Evolutionary conservation across 2,329 filamentous ascomycete genomes (phyloP).

Genomic region (Nemania diffusa): DNA sequence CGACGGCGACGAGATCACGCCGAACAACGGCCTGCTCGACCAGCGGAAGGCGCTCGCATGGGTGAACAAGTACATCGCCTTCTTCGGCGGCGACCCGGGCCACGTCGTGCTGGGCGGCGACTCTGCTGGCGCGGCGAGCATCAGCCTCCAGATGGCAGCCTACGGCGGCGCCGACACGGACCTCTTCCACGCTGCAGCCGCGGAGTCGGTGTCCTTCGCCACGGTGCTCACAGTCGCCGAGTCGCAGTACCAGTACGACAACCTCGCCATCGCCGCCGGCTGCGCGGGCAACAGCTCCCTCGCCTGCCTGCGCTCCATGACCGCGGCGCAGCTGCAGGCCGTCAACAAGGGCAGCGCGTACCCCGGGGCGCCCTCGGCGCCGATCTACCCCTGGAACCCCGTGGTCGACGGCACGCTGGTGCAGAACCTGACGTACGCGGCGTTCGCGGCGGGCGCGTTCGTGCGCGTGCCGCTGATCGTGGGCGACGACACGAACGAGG

Average conservation of each 20-base stretch:
- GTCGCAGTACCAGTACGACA: slow-evolving; percentile 64
- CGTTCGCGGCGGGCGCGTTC: slow-evolving; percentile 61
- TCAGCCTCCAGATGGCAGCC: slow-evolving; percentile 71
- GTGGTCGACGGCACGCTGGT: slow-evolving; percentile 66
- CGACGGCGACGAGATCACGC: slow-evolving; percentile 63
- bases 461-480: slow-evolving; percentile 65
- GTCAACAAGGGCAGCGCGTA: slow-evolving; percentile 56
- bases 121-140: slow-evolving; percentile 73
- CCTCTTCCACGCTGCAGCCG: slow-evolving; percentile 63
- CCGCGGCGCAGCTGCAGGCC: slow-evolving; percentile 55
- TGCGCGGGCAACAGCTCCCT: slow-evolving; percentile 55
- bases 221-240: slow-evolving; percentile 58
- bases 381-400: slow-evolving; percentile 65
- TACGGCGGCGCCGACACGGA: slow-evolving; percentile 60
- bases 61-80: slow-evolving; percentile 72
- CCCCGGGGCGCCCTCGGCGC: slow-evolving; percentile 50
- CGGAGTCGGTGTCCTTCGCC: slow-evolving; percentile 63
- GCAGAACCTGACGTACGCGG: slow-evolving; percentile 59
- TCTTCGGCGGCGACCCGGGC: slow-evolving; percentile 75
- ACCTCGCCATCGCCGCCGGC: slow-evolving; percentile 56
- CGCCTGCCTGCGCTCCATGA: slow-evolving; percentile 58
- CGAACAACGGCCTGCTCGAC: slow-evolving; percentile 77
- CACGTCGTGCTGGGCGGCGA: slow-evolving; percentile 76
- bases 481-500: slow-evolving; percentile 72
- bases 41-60: slow-evolving; percentile 76